Conservation (phyloP, 139 green algal genomes). For the Coccomyxa sp. region DNA sequence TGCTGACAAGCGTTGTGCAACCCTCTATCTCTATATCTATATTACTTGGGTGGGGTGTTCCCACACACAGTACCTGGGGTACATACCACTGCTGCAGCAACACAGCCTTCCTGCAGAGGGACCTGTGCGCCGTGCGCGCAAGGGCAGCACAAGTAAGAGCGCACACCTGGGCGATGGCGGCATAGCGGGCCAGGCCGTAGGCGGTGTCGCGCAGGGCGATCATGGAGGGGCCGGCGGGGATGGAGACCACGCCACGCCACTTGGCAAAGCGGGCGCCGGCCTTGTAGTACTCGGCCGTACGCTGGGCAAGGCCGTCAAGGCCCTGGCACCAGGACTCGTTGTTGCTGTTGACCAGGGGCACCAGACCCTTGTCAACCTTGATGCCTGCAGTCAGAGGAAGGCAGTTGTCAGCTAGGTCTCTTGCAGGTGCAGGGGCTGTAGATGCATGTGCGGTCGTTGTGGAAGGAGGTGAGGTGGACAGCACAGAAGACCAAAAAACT, state of each 20-base stretch:
- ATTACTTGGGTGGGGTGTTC: no score
- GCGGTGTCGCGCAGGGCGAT: constrained; percentile 87
- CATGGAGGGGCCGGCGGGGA: constrained; percentile 63
- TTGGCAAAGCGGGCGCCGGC: constrained; percentile 94
- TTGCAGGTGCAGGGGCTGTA: neutral
- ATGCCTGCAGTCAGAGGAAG: constrained; percentile 62
- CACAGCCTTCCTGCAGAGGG: no score
- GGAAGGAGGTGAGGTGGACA: neutral
- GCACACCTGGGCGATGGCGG: constrained; percentile 84
- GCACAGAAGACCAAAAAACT: no score
- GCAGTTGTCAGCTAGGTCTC: neutral
- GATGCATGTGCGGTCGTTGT: neutral
- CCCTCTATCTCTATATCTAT: no score
- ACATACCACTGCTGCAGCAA: no score
- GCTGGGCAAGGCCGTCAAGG: constrained; percentile 89
- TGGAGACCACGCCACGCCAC: constrained; percentile 92
- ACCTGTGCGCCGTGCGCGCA: no score
- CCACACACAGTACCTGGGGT: no score
- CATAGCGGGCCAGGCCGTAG: constrained; percentile 97
- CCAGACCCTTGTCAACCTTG: constrained; percentile 97
- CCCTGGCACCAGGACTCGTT: constrained; percentile 93
- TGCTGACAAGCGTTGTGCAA: no score
- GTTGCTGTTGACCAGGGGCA: constrained; percentile 89
- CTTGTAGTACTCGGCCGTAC: constrained; percentile 98
- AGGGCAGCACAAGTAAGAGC: neutral